These are phyloP conservation scores for Bassia scoparia DNA, from an alignment of 148 eudicot genomes.

Conservation along the genomic window DNA sequence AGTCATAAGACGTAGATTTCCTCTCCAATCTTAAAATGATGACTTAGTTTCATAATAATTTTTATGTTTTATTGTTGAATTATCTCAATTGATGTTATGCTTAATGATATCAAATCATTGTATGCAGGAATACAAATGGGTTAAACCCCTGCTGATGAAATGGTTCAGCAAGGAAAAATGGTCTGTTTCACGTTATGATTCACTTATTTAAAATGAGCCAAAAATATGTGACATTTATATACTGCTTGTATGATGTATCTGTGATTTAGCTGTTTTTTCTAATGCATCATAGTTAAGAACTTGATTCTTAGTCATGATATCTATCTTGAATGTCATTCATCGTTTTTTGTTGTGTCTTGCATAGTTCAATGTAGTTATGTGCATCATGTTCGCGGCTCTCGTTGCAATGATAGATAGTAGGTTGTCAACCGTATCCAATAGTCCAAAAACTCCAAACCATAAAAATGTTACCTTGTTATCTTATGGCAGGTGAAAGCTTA, in stretches of 20 bases:
- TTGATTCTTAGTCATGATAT: neutral
- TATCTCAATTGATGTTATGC: neutral
- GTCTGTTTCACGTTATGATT: too few species aligned
- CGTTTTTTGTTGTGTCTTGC: neutral
- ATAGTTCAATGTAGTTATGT: neutral
- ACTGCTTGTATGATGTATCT: too few species aligned
- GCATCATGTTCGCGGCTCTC: neutral
- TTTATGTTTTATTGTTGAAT: neutral
- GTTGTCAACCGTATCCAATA: neutral
- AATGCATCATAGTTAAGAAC: too few species aligned
- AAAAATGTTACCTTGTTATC: neutral
- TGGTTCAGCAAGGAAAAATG: conserved; percentile 83
- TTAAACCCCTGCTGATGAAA: conserved; percentile 84
- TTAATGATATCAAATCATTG: conserved; percentile 15
- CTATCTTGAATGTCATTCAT: neutral
- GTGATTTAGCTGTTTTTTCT: neutral
- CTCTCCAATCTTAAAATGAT: too few species aligned
- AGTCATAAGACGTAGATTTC: too few species aligned
- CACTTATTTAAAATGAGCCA: too few species aligned
- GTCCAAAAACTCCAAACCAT: neutral
- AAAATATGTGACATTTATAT: neutral
- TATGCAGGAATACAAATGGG: conserved; percentile 90
- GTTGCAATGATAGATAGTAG: neutral
- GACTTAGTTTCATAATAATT: too few species aligned
- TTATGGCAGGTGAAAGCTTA: conserved; percentile 69